Evolutionary conservation across 1,139 yeast genomes (phyloP).

Genomic region (Pichia sp.): DNA sequence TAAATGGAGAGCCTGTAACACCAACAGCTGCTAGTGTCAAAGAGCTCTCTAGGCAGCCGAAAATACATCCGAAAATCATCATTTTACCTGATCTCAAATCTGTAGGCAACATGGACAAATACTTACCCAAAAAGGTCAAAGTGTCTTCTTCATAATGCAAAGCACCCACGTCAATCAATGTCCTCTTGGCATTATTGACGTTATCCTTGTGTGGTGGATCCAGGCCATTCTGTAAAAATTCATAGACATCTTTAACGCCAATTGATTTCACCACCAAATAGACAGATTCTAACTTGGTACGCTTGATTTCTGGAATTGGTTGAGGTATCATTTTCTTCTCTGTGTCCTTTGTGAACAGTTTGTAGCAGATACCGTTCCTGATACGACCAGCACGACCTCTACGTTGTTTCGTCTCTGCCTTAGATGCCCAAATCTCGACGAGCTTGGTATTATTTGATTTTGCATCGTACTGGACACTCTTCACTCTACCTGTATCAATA

Average conservation of each 20-base stretch:
- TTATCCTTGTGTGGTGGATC: constrained; percentile 70
- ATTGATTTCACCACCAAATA: constrained; percentile 81
- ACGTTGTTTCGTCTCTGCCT: constrained; percentile 88
- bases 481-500: constrained; percentile 81
- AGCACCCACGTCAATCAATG: constrained; percentile 69
- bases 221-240: constrained; percentile 65
- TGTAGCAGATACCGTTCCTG: constrained; percentile 72
- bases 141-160: constrained; percentile 37
- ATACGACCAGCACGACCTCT: constrained; percentile 99
- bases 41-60: constrained; percentile 76
- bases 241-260: constrained; percentile 69
- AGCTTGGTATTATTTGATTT: constrained; percentile 61
- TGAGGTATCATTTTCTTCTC: constrained; percentile 55
- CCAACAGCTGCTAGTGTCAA: constrained; percentile 69
- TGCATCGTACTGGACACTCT: constrained; percentile 66
- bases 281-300: constrained; percentile 77
- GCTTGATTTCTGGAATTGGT: constrained; percentile 83
- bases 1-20: constrained; percentile 69
- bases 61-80: constrained; percentile 68
- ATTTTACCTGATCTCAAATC: constrained; percentile 84
- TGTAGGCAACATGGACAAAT: constrained; percentile 74
- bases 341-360: constrained; percentile 61
- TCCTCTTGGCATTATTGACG: constrained; percentile 52
- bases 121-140: constrained; percentile 75
- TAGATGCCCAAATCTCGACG: constrained; percentile 80